These are phyloP conservation scores for Diversispora eburnea DNA, from an alignment of 192 early-diverging fungal genomes.

Conservation along the genomic window DNA sequence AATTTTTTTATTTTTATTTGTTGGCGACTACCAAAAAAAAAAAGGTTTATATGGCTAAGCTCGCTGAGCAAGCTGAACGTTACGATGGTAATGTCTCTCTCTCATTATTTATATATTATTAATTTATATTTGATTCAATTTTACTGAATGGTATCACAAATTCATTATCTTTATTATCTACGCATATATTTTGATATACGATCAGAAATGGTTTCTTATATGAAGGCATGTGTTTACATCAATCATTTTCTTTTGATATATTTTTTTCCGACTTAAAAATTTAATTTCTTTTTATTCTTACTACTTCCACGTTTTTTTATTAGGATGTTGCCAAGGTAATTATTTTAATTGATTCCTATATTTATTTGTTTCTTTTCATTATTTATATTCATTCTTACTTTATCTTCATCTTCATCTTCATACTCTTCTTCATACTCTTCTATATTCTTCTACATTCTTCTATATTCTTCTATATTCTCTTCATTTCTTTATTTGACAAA, in stretches of 20 bases:
- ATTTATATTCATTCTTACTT: background rate
- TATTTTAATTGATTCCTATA: constrained; percentile 70
- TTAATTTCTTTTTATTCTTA: constrained; percentile 9
- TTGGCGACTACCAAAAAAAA: constrained; percentile 51
- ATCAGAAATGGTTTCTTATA: constrained; percentile 39
- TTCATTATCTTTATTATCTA: background rate
- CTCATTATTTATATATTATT: background rate
- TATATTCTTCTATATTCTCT: background rate
- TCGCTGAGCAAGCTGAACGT: constrained; percentile 95
- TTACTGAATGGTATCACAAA: background rate
- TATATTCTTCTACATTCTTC: too few species aligned
- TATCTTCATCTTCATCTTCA: too few species aligned
- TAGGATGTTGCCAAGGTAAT: constrained; percentile 50
- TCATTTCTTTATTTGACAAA: background rate
- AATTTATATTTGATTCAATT: background rate
- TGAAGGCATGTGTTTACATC: constrained; percentile 29
- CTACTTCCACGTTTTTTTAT: background rate
- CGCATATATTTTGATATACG: background rate
- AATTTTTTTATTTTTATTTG: constrained; percentile 20
- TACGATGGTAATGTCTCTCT: constrained; percentile 70
- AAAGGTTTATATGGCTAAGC: constrained; percentile 98
- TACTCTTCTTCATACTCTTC: too few species aligned
- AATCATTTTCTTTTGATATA: background rate
- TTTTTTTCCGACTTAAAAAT: constrained; percentile 10
- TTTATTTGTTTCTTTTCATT: background rate